Conservation (phyloP, 306 rosid species). For the Quercus wislizeni region DNA sequence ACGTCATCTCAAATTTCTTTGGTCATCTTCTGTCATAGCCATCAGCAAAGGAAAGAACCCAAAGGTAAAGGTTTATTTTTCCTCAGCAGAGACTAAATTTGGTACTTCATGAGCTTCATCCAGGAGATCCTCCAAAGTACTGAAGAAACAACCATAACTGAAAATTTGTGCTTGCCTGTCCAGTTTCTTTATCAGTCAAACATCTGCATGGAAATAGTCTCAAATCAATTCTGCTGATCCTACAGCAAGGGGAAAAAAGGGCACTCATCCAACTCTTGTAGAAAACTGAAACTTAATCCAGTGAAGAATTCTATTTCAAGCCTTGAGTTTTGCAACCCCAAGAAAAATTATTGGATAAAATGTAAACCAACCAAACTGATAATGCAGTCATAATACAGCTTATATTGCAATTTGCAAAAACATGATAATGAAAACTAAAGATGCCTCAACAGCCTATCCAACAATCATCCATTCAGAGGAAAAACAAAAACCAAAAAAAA, state of each 20-base stretch:
- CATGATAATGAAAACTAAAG: too few relatives aligned
- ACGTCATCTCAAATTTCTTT: slow-evolving; percentile 5
- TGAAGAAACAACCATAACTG: slow-evolving; percentile 17
- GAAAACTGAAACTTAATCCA: slow-evolving; percentile 1
- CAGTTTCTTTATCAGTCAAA: slow-evolving; percentile 43
- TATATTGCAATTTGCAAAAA: too few relatives aligned
- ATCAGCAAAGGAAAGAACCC: slow-evolving; percentile 29
- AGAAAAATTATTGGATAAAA: not conserved
- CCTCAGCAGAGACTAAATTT: slow-evolving; percentile 27
- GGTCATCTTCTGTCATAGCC: slow-evolving; percentile 8
- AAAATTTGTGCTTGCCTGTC: slow-evolving; percentile 23
- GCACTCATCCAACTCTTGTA: not conserved
- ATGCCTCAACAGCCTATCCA: too few relatives aligned
- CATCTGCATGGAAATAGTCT: slow-evolving; percentile 55
- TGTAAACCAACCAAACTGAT: too few relatives aligned
- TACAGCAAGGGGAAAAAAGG: not conserved
- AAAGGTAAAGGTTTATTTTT: slow-evolving; percentile 20
- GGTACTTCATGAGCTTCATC: slow-evolving; percentile 33
- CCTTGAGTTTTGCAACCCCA: not conserved
- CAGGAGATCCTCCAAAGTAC: slow-evolving; percentile 22
- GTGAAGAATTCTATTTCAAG: not conserved
- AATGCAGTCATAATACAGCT: too few relatives aligned
- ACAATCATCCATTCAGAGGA: too few relatives aligned
- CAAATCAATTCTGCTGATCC: slow-evolving; percentile 15
- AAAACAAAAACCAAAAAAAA: too few relatives aligned